phyloP scores from a whole-genome alignment of 2,329 filamentous ascomycete genomes.

The Endothia cerciana region DNA sequence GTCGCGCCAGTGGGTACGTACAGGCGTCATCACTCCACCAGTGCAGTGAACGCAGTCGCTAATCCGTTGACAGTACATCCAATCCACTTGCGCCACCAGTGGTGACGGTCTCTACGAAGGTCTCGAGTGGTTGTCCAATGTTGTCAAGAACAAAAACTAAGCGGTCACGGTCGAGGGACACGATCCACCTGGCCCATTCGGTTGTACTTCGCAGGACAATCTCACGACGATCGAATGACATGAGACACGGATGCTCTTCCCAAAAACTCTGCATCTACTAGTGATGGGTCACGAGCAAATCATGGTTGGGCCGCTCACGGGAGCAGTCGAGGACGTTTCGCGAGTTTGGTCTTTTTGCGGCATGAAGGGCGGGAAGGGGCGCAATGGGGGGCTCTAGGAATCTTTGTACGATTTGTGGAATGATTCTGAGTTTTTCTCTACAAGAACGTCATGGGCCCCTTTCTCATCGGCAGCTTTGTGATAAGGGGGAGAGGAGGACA shows the following conservation, averaged over 20 bases:
- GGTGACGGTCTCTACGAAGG: slow-evolving; percentile 99
- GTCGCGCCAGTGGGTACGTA: slow-evolving; percentile 96
- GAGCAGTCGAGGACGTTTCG: slow-evolving; percentile 34
- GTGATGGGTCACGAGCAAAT: slow-evolving; percentile 34
- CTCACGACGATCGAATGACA: slow-evolving; percentile 57
- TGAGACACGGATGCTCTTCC: slow-evolving; percentile 42
- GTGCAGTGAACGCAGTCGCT: slow-evolving; percentile 6
- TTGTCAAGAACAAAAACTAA: slow-evolving; percentile 75
- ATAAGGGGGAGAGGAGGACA: slow-evolving; percentile 18
- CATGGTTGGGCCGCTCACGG: slow-evolving; percentile 31
- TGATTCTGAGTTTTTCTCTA: slow-evolving; percentile 30
- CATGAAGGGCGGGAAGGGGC: slow-evolving; percentile 36
- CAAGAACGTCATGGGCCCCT: slow-evolving; percentile 25
- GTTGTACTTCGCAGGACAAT: slow-evolving; percentile 63
- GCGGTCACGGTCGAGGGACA: slow-evolving; percentile 40
- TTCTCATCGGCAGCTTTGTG: slow-evolving; percentile 27
- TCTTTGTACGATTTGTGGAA: slow-evolving; percentile 44
- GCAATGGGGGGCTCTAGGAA: slow-evolving; percentile 39
- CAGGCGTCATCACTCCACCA: slow-evolving; percentile 11
- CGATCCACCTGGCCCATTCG: slow-evolving; percentile 52
- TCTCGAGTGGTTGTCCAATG: slow-evolving; percentile 89
- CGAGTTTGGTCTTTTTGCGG: slow-evolving; percentile 36
- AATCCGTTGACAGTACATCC: slow-evolving; percentile 75
- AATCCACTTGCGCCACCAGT: slow-evolving; percentile 98
- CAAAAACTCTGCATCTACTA: slow-evolving; percentile 42